Percentiles rank a stretch among this genome's conserved stretches.
These are phyloP conservation scores for Tuber aestivum DNA, from an alignment of 495 filamentous ascomycete species.

Conservation along the genomic window DNA sequence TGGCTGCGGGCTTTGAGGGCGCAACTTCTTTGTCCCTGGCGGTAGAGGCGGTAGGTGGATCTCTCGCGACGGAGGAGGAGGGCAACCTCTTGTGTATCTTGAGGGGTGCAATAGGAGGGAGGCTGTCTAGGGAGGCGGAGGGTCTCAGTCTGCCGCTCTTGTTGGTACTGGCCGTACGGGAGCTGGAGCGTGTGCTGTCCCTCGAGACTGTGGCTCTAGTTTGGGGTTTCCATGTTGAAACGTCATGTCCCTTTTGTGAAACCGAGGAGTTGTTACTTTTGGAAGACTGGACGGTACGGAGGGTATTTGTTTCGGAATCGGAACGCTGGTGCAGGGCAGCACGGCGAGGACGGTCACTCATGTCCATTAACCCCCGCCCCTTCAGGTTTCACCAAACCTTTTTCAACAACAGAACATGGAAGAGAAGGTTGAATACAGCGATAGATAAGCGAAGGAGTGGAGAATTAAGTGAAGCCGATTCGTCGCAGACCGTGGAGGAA, in stretches of 20 bases:
- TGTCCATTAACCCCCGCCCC: constrained; percentile 28
- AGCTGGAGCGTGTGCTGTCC: constrained; percentile 34
- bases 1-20: constrained; percentile 3
- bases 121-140: constrained; percentile 33
- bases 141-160: constrained; percentile 15
- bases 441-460: neutral
- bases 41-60: constrained; percentile 7
- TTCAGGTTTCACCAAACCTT: constrained; percentile 16
- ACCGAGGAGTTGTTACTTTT: constrained; percentile 37
- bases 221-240: constrained; percentile 33
- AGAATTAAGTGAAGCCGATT: neutral
- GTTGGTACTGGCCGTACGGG: constrained; percentile 25
- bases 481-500: constrained; percentile 4
- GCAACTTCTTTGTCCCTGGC: constrained; percentile 2
- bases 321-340: constrained; percentile 39
- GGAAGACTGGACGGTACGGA: constrained; percentile 31
- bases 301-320: constrained; percentile 40
- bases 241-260: constrained; percentile 35
- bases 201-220: constrained; percentile 29
- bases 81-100: constrained; percentile 37
- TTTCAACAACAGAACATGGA: constrained; percentile 25
- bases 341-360: constrained; percentile 32
- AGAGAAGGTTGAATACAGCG: neutral
- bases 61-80: constrained; percentile 18
- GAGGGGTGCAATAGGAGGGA: constrained; percentile 39